Evolutionary conservation across 352 stramenopile genomes (phyloP).

Genomic region (Phytophthora cactorum): DNA sequence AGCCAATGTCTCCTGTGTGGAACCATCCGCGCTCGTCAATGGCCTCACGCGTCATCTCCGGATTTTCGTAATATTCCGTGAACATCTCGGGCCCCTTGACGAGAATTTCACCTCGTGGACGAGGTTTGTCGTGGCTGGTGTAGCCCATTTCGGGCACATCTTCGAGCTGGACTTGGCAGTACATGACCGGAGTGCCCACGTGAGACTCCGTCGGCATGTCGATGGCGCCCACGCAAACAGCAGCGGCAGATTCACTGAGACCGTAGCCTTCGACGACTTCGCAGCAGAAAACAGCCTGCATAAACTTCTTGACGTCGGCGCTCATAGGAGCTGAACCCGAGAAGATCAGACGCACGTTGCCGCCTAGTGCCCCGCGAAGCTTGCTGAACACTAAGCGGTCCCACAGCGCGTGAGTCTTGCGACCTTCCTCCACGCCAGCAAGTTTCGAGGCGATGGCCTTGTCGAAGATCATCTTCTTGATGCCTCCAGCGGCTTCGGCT

Average conservation of each 20-base stretch:
- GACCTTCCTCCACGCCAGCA: constrained; percentile 35
- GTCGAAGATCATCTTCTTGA: constrained; percentile 58
- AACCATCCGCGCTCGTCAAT: constrained; percentile 94
- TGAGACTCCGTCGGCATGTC: constrained; percentile 77
- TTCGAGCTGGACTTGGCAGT: constrained; percentile 89
- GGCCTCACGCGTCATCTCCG: constrained; percentile 87
- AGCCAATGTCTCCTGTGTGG: constrained; percentile 95
- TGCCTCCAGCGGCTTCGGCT: constrained; percentile 40
- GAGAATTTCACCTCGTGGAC: constrained; percentile 54
- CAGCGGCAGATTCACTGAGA: constrained; percentile 92
- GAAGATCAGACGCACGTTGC: constrained; percentile 88
- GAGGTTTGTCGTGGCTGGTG: constrained; percentile 64
- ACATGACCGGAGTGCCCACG: constrained; percentile 87
- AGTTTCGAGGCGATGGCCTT: constrained; percentile 50
- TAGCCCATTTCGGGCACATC: constrained; percentile 97
- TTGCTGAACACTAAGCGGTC: constrained; percentile 95
- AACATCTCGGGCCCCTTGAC: constrained; percentile 81
- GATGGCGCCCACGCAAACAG: constrained; percentile 68
- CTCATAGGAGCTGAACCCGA: constrained; percentile 93
- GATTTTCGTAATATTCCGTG: constrained; percentile 93
- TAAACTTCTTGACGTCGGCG: constrained; percentile 92
- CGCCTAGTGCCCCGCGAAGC: constrained; percentile 88
- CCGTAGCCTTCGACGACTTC: constrained; percentile 94
- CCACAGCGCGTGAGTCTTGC: constrained; percentile 76
- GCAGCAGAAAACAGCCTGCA: constrained; percentile 90